These are phyloP conservation scores for Termitomyces titanicus DNA, from an alignment of 768 basidiomycete genomes.

Conservation along the genomic window DNA sequence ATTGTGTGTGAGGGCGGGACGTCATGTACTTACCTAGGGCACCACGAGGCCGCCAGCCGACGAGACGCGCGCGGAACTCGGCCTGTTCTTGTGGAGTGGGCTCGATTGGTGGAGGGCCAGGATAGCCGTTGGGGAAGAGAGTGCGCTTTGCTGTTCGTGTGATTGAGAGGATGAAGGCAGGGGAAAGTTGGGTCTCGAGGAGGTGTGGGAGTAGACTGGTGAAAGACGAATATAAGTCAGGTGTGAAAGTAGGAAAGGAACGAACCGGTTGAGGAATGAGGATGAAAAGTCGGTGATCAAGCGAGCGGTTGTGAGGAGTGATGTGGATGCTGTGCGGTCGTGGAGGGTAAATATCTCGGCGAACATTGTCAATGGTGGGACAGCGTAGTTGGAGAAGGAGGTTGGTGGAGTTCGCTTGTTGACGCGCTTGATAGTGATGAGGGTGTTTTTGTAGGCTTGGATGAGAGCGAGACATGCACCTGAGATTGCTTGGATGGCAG, in stretches of 20 bases:
- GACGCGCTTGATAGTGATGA: conserved; percentile 63
- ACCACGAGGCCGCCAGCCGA: conserved; percentile 34
- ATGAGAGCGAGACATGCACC: conserved; percentile 66
- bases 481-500: conserved; percentile 69
- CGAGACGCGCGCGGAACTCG: conserved; percentile 43
- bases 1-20: not conserved
- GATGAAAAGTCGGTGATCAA: conserved; percentile 45
- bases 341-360: conserved; percentile 46
- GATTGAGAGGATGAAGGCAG: conserved; percentile 47
- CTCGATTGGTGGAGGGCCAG: conserved; percentile 66
- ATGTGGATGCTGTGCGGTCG: conserved; percentile 44
- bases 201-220: conserved; percentile 67
- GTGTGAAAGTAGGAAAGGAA: not conserved
- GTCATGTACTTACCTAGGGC: conserved; percentile 26
- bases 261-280: conserved; percentile 59
- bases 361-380: conserved; percentile 41
- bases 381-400: conserved; percentile 31
- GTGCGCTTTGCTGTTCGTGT: conserved; percentile 59
- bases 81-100: conserved; percentile 77
- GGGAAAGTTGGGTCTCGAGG: conserved; percentile 50
- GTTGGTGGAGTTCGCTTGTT: conserved; percentile 36
- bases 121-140: conserved; percentile 89
- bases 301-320: conserved; percentile 40
- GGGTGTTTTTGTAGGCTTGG: conserved; percentile 60
- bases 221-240: not conserved